phyloP scores from a whole-genome alignment of 352 stramenopile genomes.

The Globisporangium paddicum region DNA sequence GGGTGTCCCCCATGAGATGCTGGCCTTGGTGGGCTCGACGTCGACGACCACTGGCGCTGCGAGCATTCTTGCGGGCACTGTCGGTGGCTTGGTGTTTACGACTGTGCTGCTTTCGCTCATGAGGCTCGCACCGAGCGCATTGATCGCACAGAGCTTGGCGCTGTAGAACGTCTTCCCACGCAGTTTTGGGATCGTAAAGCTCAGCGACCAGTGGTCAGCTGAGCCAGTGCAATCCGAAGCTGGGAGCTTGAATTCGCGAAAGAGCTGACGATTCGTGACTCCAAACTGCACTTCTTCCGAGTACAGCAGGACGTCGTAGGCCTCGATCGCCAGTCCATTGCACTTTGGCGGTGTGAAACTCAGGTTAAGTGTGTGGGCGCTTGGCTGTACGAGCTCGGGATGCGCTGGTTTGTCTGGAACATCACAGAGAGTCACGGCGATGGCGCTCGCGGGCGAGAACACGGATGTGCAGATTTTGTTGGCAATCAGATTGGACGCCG shows the following conservation, averaged over 20 bases:
- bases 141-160: constrained; percentile 34
- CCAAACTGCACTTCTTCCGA: constrained; percentile 56
- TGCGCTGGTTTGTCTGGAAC: constrained; percentile 32
- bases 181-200: constrained; percentile 29
- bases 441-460: constrained; percentile 34
- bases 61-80: constrained; percentile 28
- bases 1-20: constrained; percentile 34
- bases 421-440: constrained; percentile 36
- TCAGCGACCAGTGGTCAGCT: neutral
- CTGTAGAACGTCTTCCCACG: constrained; percentile 43
- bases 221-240: constrained; percentile 17
- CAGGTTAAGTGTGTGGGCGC: constrained; percentile 38
- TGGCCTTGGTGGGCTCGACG: constrained; percentile 41
- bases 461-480: constrained; percentile 43
- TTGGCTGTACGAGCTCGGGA: constrained; percentile 20
- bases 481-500: constrained; percentile 57
- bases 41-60: constrained; percentile 22
- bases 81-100: constrained; percentile 35
- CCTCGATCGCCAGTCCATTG: constrained; percentile 48
- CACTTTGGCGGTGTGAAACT: constrained; percentile 30
- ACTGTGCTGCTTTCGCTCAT: constrained; percentile 32
- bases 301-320: constrained; percentile 45
- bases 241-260: constrained; percentile 26
- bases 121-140: constrained; percentile 36
- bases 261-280: constrained; percentile 35